phyloP scores from a whole-genome alignment of 495 filamentous ascomycete species.

The Neurospora sp. region DNA sequence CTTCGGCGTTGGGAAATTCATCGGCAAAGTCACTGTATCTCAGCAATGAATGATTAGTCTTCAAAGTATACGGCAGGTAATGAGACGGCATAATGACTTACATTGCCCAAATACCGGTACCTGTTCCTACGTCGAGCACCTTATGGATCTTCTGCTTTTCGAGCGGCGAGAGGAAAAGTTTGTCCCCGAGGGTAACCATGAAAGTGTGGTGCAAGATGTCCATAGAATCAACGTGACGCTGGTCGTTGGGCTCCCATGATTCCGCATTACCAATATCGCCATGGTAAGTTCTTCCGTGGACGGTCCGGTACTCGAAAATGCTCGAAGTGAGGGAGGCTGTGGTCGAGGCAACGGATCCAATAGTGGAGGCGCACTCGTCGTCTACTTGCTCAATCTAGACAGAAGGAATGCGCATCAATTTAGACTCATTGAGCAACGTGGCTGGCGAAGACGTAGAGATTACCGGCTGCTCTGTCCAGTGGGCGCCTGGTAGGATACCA shows the following conservation, averaged over 20 bases:
- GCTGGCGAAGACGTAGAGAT: background rate
- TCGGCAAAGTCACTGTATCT: conserved; percentile 42
- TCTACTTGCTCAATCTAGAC: background rate
- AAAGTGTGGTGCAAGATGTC: conserved; percentile 23
- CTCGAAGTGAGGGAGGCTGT: conserved; percentile 37
- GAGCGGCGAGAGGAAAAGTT: conserved; percentile 46
- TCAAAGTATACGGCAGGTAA: background rate
- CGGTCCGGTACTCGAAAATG: conserved; percentile 34
- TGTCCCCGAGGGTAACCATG: conserved; percentile 18
- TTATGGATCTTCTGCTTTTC: conserved; percentile 29
- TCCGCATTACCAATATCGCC: conserved; percentile 6
- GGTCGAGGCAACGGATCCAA: conserved; percentile 2
- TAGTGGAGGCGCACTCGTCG: background rate
- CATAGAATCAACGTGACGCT: conserved; percentile 12
- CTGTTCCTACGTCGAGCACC: conserved; percentile 53
- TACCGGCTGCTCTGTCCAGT: background rate
- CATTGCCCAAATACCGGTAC: conserved; percentile 5
- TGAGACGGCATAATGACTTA: background rate
- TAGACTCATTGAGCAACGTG: too few relatives aligned
- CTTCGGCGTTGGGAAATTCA: conserved; percentile 33
- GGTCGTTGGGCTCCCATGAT: conserved; percentile 18
- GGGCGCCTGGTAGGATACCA: background rate
- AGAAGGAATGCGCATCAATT: background rate
- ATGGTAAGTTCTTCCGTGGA: conserved; percentile 32
- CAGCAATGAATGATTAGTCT: background rate